These are phyloP conservation scores for Alternaria sp. DNA, from an alignment of 2,329 filamentous ascomycete genomes.

Conservation along the genomic window DNA sequence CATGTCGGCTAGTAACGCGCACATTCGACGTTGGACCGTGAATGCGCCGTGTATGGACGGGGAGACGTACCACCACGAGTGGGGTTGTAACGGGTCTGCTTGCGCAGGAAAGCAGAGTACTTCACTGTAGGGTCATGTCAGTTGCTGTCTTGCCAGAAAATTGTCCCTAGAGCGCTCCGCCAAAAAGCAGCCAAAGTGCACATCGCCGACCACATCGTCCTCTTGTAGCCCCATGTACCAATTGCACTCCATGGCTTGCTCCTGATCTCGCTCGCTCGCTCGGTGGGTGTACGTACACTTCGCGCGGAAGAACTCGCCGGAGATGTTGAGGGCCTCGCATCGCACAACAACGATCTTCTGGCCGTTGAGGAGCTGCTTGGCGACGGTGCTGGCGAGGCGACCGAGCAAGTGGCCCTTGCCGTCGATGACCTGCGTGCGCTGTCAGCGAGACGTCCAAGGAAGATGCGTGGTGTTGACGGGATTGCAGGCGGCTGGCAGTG, in stretches of 20 bases:
- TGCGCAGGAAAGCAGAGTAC: constrained; percentile 99
- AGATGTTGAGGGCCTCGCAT: constrained; percentile 99
- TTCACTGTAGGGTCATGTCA: constrained; percentile 74
- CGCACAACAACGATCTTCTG: constrained; percentile 99
- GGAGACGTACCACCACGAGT: constrained; percentile 85
- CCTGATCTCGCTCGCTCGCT: constrained; percentile 17
- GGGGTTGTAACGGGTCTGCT: constrained; percentile 99
- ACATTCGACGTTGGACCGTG: neutral
- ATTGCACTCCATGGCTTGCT: constrained; percentile 21
- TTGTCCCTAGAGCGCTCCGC: constrained; percentile 8
- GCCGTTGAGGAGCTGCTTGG: constrained; percentile 98
- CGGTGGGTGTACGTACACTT: constrained; percentile 82
- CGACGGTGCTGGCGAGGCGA: constrained; percentile 96
- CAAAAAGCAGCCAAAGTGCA: constrained; percentile 18
- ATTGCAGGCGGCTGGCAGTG: constrained; percentile 12
- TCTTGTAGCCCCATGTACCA: neutral
- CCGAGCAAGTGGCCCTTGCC: constrained; percentile 99
- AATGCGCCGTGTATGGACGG: neutral
- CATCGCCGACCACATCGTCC: neutral
- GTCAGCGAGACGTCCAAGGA: constrained; percentile 36
- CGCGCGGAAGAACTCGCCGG: constrained; percentile 99
- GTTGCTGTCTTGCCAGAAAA: constrained; percentile 23
- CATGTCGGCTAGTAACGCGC: neutral
- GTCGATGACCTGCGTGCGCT: constrained; percentile 75
- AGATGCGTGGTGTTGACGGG: constrained; percentile 8